A percentile compares a stretch with the other conserved stretches of the same genome.
phyloP scores from a whole-genome alignment of 2,329 filamentous ascomycete species.

The Endothia cerciana region DNA sequence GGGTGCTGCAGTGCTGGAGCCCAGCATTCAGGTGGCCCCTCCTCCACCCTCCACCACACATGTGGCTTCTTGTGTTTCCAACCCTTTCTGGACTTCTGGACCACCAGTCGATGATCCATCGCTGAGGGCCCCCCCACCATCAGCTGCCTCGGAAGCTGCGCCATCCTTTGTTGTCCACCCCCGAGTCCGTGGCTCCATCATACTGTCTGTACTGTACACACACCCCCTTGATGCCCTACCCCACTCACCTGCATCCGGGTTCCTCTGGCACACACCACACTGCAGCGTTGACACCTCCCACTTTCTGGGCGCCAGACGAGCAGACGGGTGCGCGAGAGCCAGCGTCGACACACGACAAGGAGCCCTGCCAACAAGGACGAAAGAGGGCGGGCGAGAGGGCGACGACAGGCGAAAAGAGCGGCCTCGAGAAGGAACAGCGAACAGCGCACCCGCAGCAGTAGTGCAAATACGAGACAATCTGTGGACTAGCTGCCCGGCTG shows the following conservation, averaged over 20 bases:
- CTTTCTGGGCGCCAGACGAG: neutral
- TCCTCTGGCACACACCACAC: conserved; percentile 12
- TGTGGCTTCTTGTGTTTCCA: conserved; percentile 26
- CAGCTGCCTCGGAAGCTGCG: conserved; percentile 23
- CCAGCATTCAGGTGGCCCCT: conserved; percentile 23
- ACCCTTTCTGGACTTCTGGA: neutral
- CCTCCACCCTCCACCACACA: conserved; percentile 19
- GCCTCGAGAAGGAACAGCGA: conserved; percentile 6
- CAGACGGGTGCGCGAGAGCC: neutral
- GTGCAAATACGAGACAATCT: conserved; percentile 4
- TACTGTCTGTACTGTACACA: neutral
- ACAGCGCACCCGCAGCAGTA: conserved; percentile 5
- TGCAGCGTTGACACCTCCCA: neutral
- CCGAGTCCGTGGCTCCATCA: conserved; percentile 16
- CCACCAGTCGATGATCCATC: conserved; percentile 8
- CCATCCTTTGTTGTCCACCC: conserved; percentile 25
- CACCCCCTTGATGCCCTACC: neutral
- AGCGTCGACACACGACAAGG: neutral
- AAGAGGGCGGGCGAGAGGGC: neutral
- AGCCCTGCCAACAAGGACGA: neutral
- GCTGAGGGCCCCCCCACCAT: conserved; percentile 11
- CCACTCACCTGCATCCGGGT: conserved; percentile 23
- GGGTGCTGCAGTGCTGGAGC: conserved; percentile 10
- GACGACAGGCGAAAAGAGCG: conserved; percentile 5
- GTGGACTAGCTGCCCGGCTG: conserved; percentile 10